Percentiles rank a stretch among this genome's conserved stretches.
Evolutionary conservation across 345 rosid species (phyloP).

Genomic region (Abelmoschus esculentus): DNA sequence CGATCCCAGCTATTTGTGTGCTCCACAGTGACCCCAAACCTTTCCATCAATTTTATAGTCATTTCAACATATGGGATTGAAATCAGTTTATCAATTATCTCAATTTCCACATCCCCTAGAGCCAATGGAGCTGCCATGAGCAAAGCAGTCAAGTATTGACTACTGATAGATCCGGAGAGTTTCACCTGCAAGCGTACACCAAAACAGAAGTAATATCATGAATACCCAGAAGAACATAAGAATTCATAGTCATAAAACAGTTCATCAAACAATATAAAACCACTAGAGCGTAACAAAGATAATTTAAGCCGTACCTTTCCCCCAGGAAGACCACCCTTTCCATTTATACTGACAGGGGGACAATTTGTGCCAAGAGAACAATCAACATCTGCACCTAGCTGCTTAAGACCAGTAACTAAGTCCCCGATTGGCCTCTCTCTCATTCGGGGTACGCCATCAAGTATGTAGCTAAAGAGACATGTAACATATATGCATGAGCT

Average conservation of each 20-base stretch:
- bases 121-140: constrained; percentile 98
- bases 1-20: too few species aligned
- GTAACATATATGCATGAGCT: constrained; percentile 1
- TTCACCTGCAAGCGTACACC: constrained; percentile 54
- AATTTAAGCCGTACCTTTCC: constrained; percentile 58
- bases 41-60: too few species aligned
- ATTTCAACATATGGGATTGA: too few species aligned
- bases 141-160: constrained; percentile 92
- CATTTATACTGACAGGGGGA: constrained; percentile 50
- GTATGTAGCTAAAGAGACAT: constrained; percentile 53
- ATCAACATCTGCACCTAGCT: constrained; percentile 63
- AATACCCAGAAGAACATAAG: too few species aligned
- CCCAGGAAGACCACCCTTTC: constrained; percentile 92
- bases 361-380: not conserved
- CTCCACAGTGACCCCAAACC: too few species aligned
- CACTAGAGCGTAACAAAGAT: not conserved
- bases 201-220: too few species aligned
- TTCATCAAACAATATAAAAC: not conserved
- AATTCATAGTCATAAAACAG: too few species aligned
- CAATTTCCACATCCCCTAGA: constrained; percentile 37
- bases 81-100: too few species aligned
- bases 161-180: constrained; percentile 89
- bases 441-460: constrained; percentile 96
- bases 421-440: constrained; percentile 98
- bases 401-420: constrained; percentile 81